Evolutionary conservation across 169 alveolate species (phyloP), one percentile per base, ranked within the genome.

Genomic region (Cryptosporidium parvum): DNA sequence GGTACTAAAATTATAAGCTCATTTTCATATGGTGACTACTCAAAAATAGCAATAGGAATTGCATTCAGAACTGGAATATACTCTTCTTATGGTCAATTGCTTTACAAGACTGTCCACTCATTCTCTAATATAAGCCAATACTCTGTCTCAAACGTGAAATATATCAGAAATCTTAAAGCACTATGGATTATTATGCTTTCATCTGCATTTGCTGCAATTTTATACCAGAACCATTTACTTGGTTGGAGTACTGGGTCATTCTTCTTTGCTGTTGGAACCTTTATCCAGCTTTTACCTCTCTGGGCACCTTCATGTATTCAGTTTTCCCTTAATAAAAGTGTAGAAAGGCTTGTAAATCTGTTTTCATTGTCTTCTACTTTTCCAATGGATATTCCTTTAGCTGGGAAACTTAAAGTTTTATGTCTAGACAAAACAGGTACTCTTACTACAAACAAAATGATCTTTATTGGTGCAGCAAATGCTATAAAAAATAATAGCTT

Each of bases 241-340:
- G 89, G 89, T 1, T 80, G 89, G 89, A 80, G 68, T 21, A 62
- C 75, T n/a, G 89, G 89, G 3, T 80, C 89, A n/a, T 80, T 80
- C 51, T 80, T 80, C 70, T 80, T 80, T 31, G 89, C 89, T 26
- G 89, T 80, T 29, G 89, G 89, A n/a, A 80, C 89, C 26, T 80
- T 80, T 23, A 80, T 80, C 3, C 89, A 80, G 29, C 8, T 80
- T 1, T 68, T 80, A 18, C 89, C 89, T 14, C 42, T 80, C 9
- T 80, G 89, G 89, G 89, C 89, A 3, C 89, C 89, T 3, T 45
- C 89, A 18, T 80, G 89, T 10, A 67, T 80, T 14, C 89, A 80
- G n/a, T 62, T 65, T 23, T 80, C 89, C 8, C 56, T 80, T 29
- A 65, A 42, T 18, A 80, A 65, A 42, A 80, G 89, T 10, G 89